Evolutionary conservation across 768 basidiomycete species (phyloP), one percentile per base, ranked within the genome.

Genomic region (Termitomyces sp.): DNA sequence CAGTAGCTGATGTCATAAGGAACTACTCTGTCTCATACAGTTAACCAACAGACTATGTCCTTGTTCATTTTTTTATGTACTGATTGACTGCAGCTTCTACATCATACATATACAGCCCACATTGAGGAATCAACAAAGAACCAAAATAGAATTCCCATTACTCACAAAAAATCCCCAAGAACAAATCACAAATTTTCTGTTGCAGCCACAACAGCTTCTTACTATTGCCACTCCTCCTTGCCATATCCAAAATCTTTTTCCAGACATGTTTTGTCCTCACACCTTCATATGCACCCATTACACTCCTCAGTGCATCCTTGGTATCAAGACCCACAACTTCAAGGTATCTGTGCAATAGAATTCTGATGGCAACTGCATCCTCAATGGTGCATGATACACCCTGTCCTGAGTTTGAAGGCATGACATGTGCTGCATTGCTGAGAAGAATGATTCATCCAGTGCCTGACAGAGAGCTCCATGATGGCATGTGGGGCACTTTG

Each of bases 361-460:
- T 21, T 8, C 48, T 34, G 1, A 76, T 65, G 4, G 69, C 65
- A 3, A 74, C 64, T 2, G 71, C 71, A 46, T 78, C 77, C 56
- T 79, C 76, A 3, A 68, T 67, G 2, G 75, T 74, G 47, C 70
- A 73, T 0, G 75, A 71, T 3, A 72, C 74, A 14, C 74, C 76
- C 48, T 78, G 77, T 1, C 75, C 73, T 3, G 70, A 65, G 45
- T 76, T 70, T 1, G 77, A 74, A 16, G 76, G 75, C 70, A 77
- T 74, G 27, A 72, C 68, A 52, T 78, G 77, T 0, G 75, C 75
- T 9, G 77, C 75, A 53, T 79, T 76, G 0, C 77, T 76, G n/a
- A 77, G 54, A 3, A 78, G 69, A 10, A 78, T 57, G 32, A 78
- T 67, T 17, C 70, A 64, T 37, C 74, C 73, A 2, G 61, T 51